Evolutionary conservation across 208 protist species (phyloP), one percentile per base, ranked within the genome.

Genomic region (Wallacemonas sp.): DNA sequence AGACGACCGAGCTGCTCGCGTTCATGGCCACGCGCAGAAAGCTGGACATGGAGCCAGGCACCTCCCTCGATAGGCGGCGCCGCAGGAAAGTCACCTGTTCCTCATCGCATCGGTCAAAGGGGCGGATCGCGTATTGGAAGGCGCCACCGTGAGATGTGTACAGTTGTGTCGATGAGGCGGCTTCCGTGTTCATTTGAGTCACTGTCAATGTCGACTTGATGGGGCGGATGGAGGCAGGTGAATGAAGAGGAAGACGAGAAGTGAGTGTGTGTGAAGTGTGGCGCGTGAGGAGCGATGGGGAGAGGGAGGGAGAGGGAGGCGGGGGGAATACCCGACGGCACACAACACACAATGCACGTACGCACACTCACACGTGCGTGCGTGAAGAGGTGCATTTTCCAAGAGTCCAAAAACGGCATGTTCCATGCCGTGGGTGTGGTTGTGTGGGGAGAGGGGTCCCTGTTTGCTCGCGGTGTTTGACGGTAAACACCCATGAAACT

Each of bases 21-120:
- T 41, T 23, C 52, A 59, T 59, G 12, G 52, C 52, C 16, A 59
- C 52, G 25, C 52, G 25, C 11, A 59, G 28, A 23, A 59, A 59
- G n/a, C 52, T 59, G 4, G 52, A 59, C 25, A 42, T 42, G 1
- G 52, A 10, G 32, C 32, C 28, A 26, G 52, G 31, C 3, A 42
- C 52, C 52, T 59, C 52, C 28, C 26, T 3, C n/a, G 52, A 59
- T 11, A 59, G 52, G 5, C 52, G 52, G 14, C 29, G 7, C 16
- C 52, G 7, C 52, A 59, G 22, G 32, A 59, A 59, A n/a, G 31
- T 39, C 28, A 59, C 29, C 52, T 59, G 31, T 44, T 36, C 29
- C n/a, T 59, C 52, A 41, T 41, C 22, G 11, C n/a, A 12, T 3
- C 52, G 52, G n/a, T 59, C 52, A n/a, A 59, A 59, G 12, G 52